Percentiles rank a stretch among this genome's conserved stretches.
Conservation (phyloP, 768 basidiomycete species). For the Stropharia rugosoannulata region DNA sequence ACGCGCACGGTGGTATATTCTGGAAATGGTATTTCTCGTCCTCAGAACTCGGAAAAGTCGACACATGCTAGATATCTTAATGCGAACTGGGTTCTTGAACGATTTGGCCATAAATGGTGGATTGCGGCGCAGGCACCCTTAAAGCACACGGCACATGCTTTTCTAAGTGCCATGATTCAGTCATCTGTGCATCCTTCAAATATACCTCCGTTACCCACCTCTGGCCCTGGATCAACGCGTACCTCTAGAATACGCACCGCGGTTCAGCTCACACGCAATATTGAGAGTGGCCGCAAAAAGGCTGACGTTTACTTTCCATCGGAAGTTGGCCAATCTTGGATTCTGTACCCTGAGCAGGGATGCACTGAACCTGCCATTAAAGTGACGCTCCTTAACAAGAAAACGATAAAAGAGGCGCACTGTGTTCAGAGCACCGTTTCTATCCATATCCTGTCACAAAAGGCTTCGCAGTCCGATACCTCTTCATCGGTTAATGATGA, state of each 20-base stretch:
- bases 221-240: constrained; percentile 8
- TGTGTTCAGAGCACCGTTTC: constrained; percentile 65
- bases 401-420: constrained; percentile 51
- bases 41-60: constrained; percentile 9
- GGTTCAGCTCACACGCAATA: constrained; percentile 76
- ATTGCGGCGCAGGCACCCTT: constrained; percentile 86
- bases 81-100: constrained; percentile 83
- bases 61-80: constrained; percentile 64
- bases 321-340: constrained; percentile 49
- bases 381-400: constrained; percentile 54
- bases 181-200: constrained; percentile 36
- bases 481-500: constrained; percentile 9
- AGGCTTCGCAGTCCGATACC: not conserved
- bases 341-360: constrained; percentile 46
- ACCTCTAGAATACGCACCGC: constrained; percentile 64
- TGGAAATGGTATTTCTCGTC: constrained; percentile 4
- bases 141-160: constrained; percentile 66
- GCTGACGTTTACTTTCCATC: constrained; percentile 78
- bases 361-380: constrained; percentile 42
- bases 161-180: constrained; percentile 68
- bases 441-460: constrained; percentile 33
- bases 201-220: constrained; percentile 10
- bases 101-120: constrained; percentile 74
- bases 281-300: constrained; percentile 71
- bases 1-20: constrained; percentile 62